phyloP scores from a whole-genome alignment of 2,329 filamentous ascomycete genomes.

The Penicillium brasilianum region DNA sequence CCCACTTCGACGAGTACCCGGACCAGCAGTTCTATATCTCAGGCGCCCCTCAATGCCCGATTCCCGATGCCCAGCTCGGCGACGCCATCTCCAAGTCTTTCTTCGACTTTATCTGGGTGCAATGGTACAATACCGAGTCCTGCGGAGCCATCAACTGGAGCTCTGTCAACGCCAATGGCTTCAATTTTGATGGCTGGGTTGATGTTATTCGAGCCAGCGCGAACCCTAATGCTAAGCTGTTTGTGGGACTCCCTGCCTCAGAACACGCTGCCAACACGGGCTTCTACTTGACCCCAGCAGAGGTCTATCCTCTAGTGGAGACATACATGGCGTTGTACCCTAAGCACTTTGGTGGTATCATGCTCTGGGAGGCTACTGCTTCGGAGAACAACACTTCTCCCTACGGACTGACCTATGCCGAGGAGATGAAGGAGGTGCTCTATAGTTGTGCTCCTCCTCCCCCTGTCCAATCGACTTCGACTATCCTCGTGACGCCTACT shows the following conservation, averaged over 20 bases:
- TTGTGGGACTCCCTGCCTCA: conserved; percentile 56
- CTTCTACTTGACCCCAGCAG: conserved; percentile 54
- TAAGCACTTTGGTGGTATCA: conserved; percentile 61
- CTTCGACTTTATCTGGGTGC: conserved; percentile 61
- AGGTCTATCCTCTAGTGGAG: conserved; percentile 54
- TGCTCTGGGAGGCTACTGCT: conserved; percentile 63
- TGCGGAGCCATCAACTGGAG: no score
- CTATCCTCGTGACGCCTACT: conserved; percentile 22
- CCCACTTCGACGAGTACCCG: conserved; percentile 43
- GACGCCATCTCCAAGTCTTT: conserved; percentile 49
- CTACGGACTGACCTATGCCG: conserved; percentile 51
- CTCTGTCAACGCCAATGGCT: conserved; percentile 51
- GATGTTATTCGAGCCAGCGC: conserved; percentile 43
- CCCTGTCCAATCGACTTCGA: conserved; percentile 16
- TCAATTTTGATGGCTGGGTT: conserved; percentile 56
- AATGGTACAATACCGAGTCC: conserved; percentile 64
- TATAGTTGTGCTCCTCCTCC: conserved; percentile 29
- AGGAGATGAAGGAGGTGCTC: conserved; percentile 56
- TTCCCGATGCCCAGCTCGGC: conserved; percentile 55
- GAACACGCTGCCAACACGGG: conserved; percentile 33
- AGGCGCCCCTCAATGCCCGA: conserved; percentile 58
- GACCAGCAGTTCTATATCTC: conserved; percentile 56
- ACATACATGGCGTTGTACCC: conserved; percentile 48
- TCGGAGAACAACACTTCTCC: conserved; percentile 51
- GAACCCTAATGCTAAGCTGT: conserved; percentile 56